Evolutionary conservation across 2,329 filamentous ascomycete genomes (phyloP).

Genomic region (Trichoderma lentiforme): DNA sequence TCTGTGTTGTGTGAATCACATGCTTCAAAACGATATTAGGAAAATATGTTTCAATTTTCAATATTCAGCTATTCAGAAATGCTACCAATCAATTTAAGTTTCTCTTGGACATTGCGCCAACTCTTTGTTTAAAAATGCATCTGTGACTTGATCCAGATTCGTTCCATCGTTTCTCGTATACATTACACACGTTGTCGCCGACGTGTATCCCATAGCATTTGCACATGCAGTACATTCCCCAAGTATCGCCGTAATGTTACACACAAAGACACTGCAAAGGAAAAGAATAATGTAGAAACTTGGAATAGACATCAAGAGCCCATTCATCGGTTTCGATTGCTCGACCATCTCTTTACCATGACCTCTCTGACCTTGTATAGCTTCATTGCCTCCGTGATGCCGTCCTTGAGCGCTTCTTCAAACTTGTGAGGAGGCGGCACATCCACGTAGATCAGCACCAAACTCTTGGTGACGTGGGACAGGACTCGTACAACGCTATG

Average conservation of each 20-base stretch:
- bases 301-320: background rate
- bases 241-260: background rate
- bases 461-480: conserved; percentile 82
- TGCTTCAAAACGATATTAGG: background rate
- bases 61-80: background rate
- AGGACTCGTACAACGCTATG: conserved; percentile 89
- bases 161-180: conserved; percentile 11
- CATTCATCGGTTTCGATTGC: conserved; percentile 63
- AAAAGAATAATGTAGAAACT: background rate
- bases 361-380: conserved; percentile 78
- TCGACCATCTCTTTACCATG: conserved; percentile 77
- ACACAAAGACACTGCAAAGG: background rate
- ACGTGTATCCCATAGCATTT: background rate
- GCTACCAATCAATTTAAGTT: background rate
- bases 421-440: conserved; percentile 65
- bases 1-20: background rate
- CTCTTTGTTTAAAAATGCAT: background rate
- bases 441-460: conserved; percentile 89
- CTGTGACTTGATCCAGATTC: background rate
- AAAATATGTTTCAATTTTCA: background rate
- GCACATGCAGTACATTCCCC: background rate
- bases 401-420: conserved; percentile 42
- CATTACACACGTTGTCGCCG: background rate
- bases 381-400: conserved; percentile 62
- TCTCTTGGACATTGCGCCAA: background rate